phyloP scores from a whole-genome alignment of 2,329 filamentous ascomycete genomes.

The Ophiosphaerella narmari region DNA sequence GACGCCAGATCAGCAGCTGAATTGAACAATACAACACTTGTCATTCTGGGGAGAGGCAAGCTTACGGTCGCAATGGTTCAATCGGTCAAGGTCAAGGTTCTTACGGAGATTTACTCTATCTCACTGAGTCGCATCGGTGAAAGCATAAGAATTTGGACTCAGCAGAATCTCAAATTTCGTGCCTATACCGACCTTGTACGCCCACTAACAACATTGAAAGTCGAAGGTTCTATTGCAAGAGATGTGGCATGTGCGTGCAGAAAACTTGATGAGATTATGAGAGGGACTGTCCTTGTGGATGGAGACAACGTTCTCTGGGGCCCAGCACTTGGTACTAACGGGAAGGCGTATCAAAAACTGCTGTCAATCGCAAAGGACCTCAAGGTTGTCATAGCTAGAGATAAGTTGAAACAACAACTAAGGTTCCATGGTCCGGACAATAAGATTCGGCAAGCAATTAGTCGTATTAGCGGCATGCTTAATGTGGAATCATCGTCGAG shows the following conservation, averaged over 20 bases:
- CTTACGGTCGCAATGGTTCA: no score
- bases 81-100: no score
- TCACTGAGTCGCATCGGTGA: no score
- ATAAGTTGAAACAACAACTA: slow-evolving; percentile 26
- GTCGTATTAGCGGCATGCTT: slow-evolving; percentile 12
- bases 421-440: slow-evolving; percentile 21
- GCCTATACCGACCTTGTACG: slow-evolving; percentile 26
- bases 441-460: slow-evolving; percentile 17
- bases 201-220: slow-evolving; percentile 42
- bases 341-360: slow-evolving; percentile 21
- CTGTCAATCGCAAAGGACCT: slow-evolving; percentile 24
- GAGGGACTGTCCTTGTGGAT: slow-evolving; percentile 35
- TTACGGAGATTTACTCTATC: no score
- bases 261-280: slow-evolving; percentile 39
- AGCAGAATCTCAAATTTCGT: slow-evolving; percentile 32
- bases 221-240: slow-evolving; percentile 44
- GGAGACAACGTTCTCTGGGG: slow-evolving; percentile 39
- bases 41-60: slow-evolving; percentile 37
- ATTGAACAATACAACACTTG: slow-evolving; percentile 39
- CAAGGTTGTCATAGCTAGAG: slow-evolving; percentile 19
- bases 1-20: slow-evolving; percentile 41
- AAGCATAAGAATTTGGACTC: not conserved
- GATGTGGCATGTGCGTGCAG: slow-evolving; percentile 41
- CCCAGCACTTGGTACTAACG: slow-evolving; percentile 20
- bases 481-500: not conserved